Base-by-base conservation (phyloP, 352 stramenopile species). In the Phytophthora hybrid region DNA sequence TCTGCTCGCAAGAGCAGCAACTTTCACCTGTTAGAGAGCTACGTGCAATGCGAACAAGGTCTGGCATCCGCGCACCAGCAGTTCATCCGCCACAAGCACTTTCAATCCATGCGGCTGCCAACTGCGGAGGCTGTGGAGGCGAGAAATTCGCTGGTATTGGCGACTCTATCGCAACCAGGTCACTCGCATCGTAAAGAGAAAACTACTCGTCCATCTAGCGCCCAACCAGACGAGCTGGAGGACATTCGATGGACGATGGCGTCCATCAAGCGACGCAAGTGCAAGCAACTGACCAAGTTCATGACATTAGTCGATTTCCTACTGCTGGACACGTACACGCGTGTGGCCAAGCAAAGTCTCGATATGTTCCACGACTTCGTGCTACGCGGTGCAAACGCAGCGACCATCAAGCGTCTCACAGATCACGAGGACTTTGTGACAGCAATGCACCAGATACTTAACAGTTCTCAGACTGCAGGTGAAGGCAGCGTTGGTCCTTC, bases 181-280 rank as follows among this genome's bases (percentile, higher is more conserved):
- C 19, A 54, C 29, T 54, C 52, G 29, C 11, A 13, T 0, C 4
- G 21, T 1, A 37, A 16, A 14, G 54, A 61, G n/a, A 65, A 72
- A 26, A 34, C 76, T 13, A 37, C 69, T 13, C 64, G 74, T 23
- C 26, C 21, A 1, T 4, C 18, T 4, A 4, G 8, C n/a, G 47
- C 47, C 16, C 59, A 74, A 23, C 14, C 69, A n/a, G 71, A 85
- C 26, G 69, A 78, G 0, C 18, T 88, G 18, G 80, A 87, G 31
- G 73, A 90, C 31, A 89, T 93, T 61, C 81, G 81, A 3, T 94
- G 88, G 88, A 93, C 85, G 1, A 74, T 93, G 57, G 88, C 85
- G 7, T 85, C 88, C 1, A 91, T 93, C 18, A 83, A 77, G 44
- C 78, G 88, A 0, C 74, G 84, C 5, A 86, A 83, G 19, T 94